Evolutionary conservation across 306 rosid species (phyloP), one percentile per base, ranked within the genome.

Genomic region (Quercus ilex): DNA sequence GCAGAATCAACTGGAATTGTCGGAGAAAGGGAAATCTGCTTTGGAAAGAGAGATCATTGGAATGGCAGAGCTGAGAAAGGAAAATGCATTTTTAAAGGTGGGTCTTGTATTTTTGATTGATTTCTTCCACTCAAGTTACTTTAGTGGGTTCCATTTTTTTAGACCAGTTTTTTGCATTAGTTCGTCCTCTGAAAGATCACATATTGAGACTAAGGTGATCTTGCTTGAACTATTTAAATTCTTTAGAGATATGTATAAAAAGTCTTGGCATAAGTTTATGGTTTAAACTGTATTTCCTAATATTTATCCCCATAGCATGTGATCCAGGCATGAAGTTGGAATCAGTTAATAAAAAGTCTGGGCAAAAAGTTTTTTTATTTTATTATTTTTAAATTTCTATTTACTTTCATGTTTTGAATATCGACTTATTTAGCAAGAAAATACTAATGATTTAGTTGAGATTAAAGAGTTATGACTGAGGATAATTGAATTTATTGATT

Each of bases 1-100:
- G 79, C 92, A 91, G 78, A 93, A 90, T 87, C 99, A 91, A 87
- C 74, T 93, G 82, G 98, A 89, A 59, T 83, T 91, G 81, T 90
- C 92, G 12, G 53, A 76, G 19, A 95, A 93, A 84, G 99, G 89
- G 84, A 95, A 89, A 87, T 86, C 82, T 41, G 90, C 92, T 75
- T 80, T 95, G 75, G 90, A 89, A 86, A 88, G 96, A 84, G 99
- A 93, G 82, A 91, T 89, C 72, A 64, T 75, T 76, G 82, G 83
- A 43, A 86, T 89, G 87, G 90, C 90, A 64, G 94, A 89, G 79
- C 73, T 93, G 77, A 90, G 90, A 74, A 93, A 84, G 87, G 96
- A 95, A 87, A 95, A 93, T 87, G 85, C 91, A 64, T 49, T 38
- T 13, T 84, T 95, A 63, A 93, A 89, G 90, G 99, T 95, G 77